These are phyloP conservation scores for Pulicaria dysenterica DNA, from an alignment of 129 eudicot species.

Conservation along the genomic window DNA sequence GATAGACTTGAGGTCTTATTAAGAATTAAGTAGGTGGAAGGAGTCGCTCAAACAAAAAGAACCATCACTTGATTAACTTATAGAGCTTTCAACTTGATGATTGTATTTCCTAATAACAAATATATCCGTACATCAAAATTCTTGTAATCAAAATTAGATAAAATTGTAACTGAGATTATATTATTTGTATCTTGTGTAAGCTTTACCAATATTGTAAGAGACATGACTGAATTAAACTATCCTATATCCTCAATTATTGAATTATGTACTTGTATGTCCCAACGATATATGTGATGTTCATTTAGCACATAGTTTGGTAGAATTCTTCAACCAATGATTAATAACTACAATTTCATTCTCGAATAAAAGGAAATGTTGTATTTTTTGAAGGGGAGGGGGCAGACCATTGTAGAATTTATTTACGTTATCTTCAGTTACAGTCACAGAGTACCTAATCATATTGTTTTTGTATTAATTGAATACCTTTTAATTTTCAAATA, in stretches of 20 bases:
- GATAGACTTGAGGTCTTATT: background rate
- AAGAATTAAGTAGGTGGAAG: background rate
- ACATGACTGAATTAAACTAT: constrained; percentile 1
- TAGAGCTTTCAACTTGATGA: background rate
- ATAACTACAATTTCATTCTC: background rate
- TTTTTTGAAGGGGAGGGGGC: no score
- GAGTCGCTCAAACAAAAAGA: constrained; percentile 14
- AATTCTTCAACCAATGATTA: no score
- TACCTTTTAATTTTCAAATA: no score
- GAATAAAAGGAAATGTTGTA: no score
- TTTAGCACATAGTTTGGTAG: background rate
- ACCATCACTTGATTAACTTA: background rate
- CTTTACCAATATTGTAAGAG: background rate
- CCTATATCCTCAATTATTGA: background rate
- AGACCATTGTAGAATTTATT: no score
- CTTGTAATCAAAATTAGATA: background rate
- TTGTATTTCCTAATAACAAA: background rate
- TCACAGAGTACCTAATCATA: no score
- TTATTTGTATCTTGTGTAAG: background rate
- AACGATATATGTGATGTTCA: background rate
- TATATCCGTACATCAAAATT: background rate
- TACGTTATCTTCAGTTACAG: no score
- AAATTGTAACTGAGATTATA: background rate
- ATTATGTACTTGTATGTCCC: background rate
- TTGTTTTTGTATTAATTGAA: no score